Evolutionary conservation across 768 basidiomycete genomes (phyloP).

Genomic region (Panaeolus cyanescens): DNA sequence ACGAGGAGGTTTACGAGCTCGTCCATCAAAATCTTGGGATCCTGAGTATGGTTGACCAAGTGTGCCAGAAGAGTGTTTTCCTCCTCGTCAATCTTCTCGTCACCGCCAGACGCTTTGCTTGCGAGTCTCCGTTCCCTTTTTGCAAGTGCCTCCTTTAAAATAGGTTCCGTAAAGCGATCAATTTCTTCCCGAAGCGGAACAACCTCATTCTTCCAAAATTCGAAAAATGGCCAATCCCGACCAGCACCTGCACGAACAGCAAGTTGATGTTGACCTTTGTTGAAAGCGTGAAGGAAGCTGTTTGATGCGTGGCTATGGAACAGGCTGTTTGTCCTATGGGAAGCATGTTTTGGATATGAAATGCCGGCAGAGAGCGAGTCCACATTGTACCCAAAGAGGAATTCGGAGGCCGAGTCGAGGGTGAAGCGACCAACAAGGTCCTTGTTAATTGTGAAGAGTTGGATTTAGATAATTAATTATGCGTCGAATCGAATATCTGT

Average conservation of each 20-base stretch:
- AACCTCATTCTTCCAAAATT: slow-evolving; percentile 53
- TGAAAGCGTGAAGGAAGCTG: slow-evolving; percentile 53
- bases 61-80: slow-evolving; percentile 51
- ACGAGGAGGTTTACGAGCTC: slow-evolving; percentile 54
- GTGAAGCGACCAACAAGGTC: slow-evolving; percentile 55
- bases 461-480: slow-evolving; percentile 38
- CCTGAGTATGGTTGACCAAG: slow-evolving; percentile 51
- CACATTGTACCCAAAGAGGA: slow-evolving; percentile 58
- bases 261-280: slow-evolving; percentile 39
- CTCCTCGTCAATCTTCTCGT: slow-evolving; percentile 13
- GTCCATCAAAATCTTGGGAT: slow-evolving; percentile 42
- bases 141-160: slow-evolving; percentile 46
- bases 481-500: slow-evolving; percentile 30
- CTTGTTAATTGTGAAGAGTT: slow-evolving; percentile 29
- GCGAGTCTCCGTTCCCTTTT: slow-evolving; percentile 38
- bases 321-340: slow-evolving; percentile 23
- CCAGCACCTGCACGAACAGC: slow-evolving; percentile 40
- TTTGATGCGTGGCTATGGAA: slow-evolving; percentile 37
- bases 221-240: slow-evolving; percentile 32
- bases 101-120: neutral
- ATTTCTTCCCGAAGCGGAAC: slow-evolving; percentile 45
- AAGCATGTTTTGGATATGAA: slow-evolving; percentile 43
- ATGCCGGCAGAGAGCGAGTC: slow-evolving; percentile 49
- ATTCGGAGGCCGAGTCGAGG: slow-evolving; percentile 63
- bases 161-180: slow-evolving; percentile 49